Evolutionary conservation across 2,329 filamentous ascomycete species (phyloP).

Genomic region (Monilinia polystroma): DNA sequence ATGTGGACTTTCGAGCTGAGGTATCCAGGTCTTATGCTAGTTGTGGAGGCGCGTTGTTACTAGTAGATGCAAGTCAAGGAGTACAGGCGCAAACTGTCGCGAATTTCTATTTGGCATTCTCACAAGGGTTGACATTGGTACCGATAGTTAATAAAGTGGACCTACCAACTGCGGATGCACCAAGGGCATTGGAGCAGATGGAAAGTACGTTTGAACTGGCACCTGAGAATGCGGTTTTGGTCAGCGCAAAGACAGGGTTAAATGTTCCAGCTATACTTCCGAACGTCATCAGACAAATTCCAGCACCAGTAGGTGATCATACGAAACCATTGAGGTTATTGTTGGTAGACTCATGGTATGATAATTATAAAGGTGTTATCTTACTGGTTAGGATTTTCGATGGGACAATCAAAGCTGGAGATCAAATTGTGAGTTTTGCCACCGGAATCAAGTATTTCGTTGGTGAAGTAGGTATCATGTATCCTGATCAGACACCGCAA

Average conservation of each 20-base stretch:
- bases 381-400: conserved; percentile 90
- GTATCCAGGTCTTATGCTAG: conserved; percentile 94
- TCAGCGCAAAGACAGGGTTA: conserved; percentile 91
- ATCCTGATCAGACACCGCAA: conserved; percentile 83
- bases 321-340: conserved; percentile 76
- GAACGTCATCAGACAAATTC: conserved; percentile 80
- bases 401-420: conserved; percentile 76
- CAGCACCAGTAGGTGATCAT: conserved; percentile 72
- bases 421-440: conserved; percentile 82
- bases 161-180: conserved; percentile 83
- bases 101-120: conserved; percentile 97
- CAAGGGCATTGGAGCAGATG: conserved; percentile 82
- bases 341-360: conserved; percentile 97
- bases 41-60: conserved; percentile 85
- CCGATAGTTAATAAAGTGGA: conserved; percentile 98
- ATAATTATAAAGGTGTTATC: conserved; percentile 91
- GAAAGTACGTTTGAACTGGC: conserved; percentile 84
- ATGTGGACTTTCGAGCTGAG: conserved; percentile 96
- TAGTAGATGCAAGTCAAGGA: conserved; percentile 95
- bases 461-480: conserved; percentile 95
- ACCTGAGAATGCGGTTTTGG: conserved; percentile 67
- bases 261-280: conserved; percentile 85
- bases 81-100: conserved; percentile 97
- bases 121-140: conserved; percentile 80
- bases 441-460: conserved; percentile 89